phyloP scores from a whole-genome alignment of 2,329 filamentous ascomycete genomes.

The Hypoxylon sp. region DNA sequence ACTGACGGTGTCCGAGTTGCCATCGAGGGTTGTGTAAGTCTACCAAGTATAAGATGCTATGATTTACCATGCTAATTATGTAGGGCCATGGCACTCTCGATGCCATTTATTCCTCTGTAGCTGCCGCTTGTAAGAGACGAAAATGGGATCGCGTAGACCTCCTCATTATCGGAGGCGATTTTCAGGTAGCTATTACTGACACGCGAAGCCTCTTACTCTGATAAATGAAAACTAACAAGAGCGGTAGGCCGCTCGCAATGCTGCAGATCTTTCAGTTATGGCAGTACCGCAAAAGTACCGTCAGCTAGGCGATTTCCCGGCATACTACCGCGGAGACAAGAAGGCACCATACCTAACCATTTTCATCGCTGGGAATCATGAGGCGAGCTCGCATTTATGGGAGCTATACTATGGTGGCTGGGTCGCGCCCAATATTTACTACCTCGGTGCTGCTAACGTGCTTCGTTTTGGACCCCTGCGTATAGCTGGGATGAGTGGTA shows the following conservation, averaged over 20 bases:
- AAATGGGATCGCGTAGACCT: slow-evolving; percentile 88
- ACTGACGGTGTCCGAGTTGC: slow-evolving; percentile 77
- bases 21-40: slow-evolving; percentile 86
- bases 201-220: not conserved
- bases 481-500: slow-evolving; percentile 91
- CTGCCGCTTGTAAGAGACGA: slow-evolving; percentile 76
- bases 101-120: slow-evolving; percentile 88
- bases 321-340: slow-evolving; percentile 87
- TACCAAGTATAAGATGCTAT: not conserved
- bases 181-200: slow-evolving; percentile 72
- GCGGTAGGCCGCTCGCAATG: slow-evolving; percentile 82
- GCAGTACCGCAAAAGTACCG: slow-evolving; percentile 92
- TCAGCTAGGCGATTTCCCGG: slow-evolving; percentile 89
- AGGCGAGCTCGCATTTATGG: slow-evolving; percentile 90
- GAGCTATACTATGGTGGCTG: slow-evolving; percentile 97
- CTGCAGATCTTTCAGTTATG: slow-evolving; percentile 88
- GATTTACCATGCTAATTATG: slow-evolving; percentile 42
- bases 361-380: slow-evolving; percentile 95
- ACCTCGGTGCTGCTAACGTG: slow-evolving; percentile 93
- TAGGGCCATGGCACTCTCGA: slow-evolving; percentile 93
- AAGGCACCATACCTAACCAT: slow-evolving; percentile 89
- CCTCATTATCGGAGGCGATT: slow-evolving; percentile 95
- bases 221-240: slow-evolving; percentile 12
- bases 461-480: slow-evolving; percentile 86
- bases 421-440: slow-evolving; percentile 98